Evolutionary conservation across 306 rosid species (phyloP).

Genomic region (Herpetospermum pedunculosum): DNA sequence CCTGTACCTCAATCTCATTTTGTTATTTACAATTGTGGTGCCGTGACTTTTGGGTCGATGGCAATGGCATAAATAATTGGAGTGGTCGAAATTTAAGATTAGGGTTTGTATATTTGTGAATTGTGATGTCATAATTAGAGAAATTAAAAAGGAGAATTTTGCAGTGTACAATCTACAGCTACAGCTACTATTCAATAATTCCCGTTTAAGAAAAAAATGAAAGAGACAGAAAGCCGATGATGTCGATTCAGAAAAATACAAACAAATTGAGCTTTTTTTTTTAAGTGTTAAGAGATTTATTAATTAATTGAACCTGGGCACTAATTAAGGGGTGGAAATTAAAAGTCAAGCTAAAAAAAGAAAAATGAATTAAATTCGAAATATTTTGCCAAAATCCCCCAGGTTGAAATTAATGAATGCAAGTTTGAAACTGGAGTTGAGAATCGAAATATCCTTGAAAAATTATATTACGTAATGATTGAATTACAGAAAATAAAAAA

Average conservation of each 20-base stretch:
- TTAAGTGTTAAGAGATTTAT: too few species aligned
- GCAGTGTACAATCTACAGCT: background rate
- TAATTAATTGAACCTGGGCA: background rate
- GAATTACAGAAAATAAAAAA: background rate
- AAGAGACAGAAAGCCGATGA: slow-evolving; percentile 5
- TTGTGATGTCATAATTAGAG: background rate
- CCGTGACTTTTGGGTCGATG: background rate
- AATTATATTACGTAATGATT: background rate
- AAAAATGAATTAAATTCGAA: background rate
- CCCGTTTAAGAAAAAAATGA: slow-evolving; percentile 1
- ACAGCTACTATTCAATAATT: too few species aligned
- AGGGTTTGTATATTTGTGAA: background rate
- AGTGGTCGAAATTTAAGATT: background rate
- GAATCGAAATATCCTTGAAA: background rate
- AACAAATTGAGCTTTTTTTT: too few species aligned
- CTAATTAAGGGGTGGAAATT: background rate
- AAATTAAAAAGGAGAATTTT: background rate
- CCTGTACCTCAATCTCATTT: too few species aligned
- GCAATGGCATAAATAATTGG: background rate
- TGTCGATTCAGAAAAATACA: background rate
- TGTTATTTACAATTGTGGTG: too few species aligned
- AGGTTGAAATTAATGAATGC: background rate
- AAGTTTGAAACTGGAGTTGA: background rate
- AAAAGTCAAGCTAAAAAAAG: background rate
- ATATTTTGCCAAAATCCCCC: background rate